Evolutionary conservation across 2,329 filamentous ascomycete genomes (phyloP).

Genomic region (Botrytis cinerea): DNA sequence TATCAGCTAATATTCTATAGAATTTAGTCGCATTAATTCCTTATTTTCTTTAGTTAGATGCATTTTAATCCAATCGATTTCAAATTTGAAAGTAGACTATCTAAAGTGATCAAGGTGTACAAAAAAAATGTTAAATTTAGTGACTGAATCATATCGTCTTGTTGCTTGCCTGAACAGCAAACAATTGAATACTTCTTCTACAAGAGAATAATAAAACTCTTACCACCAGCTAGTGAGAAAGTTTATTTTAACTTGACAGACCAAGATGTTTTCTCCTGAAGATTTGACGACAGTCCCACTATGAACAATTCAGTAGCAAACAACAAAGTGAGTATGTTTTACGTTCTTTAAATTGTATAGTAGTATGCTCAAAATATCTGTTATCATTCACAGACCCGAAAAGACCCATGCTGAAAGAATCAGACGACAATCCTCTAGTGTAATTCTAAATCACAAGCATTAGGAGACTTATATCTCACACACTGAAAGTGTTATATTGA

Average conservation of each 20-base stretch:
- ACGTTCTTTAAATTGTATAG: accelerated
- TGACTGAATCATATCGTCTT: neutral
- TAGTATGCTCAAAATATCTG: neutral
- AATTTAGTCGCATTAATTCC: too few species aligned
- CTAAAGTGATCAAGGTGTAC: accelerated
- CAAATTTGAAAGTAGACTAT: accelerated
- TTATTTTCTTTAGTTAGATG: neutral
- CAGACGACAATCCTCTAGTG: accelerated
- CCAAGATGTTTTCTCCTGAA: neutral
- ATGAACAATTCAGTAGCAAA: neutral
- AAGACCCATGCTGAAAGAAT: accelerated
- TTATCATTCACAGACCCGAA: accelerated
- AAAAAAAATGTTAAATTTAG: accelerated
- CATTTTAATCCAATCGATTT: neutral
- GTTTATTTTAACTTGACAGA: neutral
- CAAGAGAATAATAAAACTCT: neutral
- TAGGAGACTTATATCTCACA: accelerated
- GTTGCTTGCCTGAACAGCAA: neutral
- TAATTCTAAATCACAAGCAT: accelerated
- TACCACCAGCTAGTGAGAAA: neutral
- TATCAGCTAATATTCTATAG: neutral
- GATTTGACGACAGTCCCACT: neutral
- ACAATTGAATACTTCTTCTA: neutral
- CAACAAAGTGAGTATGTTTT: neutral
- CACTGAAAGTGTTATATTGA: neutral